Evolutionary conservation across 352 stramenopile genomes (phyloP).

Genomic region (Globisporangium apiculatum): DNA sequence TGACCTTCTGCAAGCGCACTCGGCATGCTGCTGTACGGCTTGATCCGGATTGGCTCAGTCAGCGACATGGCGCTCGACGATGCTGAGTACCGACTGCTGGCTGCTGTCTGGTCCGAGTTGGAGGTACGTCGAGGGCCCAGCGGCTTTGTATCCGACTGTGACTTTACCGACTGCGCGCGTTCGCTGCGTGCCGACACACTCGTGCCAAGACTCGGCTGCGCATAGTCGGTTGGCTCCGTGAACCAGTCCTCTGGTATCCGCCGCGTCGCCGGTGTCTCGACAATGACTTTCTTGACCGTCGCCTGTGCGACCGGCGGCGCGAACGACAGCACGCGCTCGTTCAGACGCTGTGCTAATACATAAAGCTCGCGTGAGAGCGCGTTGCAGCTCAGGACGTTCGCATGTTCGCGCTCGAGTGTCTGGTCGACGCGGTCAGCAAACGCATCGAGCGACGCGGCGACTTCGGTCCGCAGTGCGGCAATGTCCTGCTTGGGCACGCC

Average conservation of each 20-base stretch:
- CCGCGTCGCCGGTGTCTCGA: slow-evolving; percentile 54
- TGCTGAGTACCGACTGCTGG: slow-evolving; percentile 17
- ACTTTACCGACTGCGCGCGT: slow-evolving; percentile 29
- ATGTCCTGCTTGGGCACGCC: slow-evolving; percentile 55
- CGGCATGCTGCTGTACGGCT: slow-evolving; percentile 45
- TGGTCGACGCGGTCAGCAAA: slow-evolving; percentile 28
- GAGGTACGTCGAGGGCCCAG: slow-evolving; percentile 22
- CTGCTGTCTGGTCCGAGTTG: slow-evolving; percentile 27
- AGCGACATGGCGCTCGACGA: slow-evolving; percentile 19
- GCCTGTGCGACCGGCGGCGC: slow-evolving; percentile 51
- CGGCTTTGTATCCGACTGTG: slow-evolving; percentile 35
- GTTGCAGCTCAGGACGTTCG: slow-evolving; percentile 64
- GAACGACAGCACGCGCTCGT: slow-evolving; percentile 51
- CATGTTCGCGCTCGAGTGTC: slow-evolving; percentile 21
- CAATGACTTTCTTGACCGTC: slow-evolving; percentile 72
- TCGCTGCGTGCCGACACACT: slow-evolving; percentile 24
- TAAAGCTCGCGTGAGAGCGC: slow-evolving; percentile 54
- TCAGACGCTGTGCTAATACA: slow-evolving; percentile 42
- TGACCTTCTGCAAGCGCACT: slow-evolving; percentile 47
- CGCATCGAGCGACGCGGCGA: slow-evolving; percentile 22
- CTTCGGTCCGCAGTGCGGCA: slow-evolving; percentile 33
- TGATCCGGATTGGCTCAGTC: slow-evolving; percentile 40
- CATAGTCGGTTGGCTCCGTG: slow-evolving; percentile 29
- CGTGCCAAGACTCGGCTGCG: slow-evolving; percentile 13
- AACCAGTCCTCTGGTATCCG: slow-evolving; percentile 80